Conservation (phyloP, 1,284 basidiomycete genomes). For the Austropuccinia psidii region DNA sequence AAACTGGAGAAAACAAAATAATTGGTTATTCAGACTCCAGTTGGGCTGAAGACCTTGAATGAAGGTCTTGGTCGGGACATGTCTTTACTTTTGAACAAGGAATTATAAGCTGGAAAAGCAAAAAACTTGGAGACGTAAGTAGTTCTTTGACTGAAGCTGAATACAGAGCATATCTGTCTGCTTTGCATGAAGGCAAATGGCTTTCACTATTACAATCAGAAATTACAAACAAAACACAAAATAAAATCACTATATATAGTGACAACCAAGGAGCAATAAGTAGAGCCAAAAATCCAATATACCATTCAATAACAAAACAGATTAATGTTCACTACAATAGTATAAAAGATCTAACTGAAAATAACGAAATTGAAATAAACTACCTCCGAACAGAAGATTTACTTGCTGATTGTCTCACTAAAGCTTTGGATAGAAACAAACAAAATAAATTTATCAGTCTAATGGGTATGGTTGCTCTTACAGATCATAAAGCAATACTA, state of each 20-base stretch:
- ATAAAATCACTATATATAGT: too few relatives aligned
- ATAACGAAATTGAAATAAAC: slow-evolving; percentile 2
- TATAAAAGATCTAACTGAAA: slow-evolving; percentile 6
- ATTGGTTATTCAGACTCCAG: slow-evolving; percentile 14
- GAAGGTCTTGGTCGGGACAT: too few relatives aligned
- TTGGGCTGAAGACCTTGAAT: slow-evolving; percentile 31
- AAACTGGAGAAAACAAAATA: slow-evolving; percentile 1
- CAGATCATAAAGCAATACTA: too few relatives aligned
- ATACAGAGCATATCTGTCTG: slow-evolving; percentile 7
- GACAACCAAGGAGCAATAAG: slow-evolving; percentile 16
- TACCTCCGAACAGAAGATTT: slow-evolving; percentile 5
- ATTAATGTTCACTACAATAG: not conserved
- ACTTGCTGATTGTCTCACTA: slow-evolving; percentile 23
- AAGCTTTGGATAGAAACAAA: slow-evolving; percentile 28
- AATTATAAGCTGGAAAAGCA: slow-evolving; percentile 10
- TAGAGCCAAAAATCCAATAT: slow-evolving; percentile 6
- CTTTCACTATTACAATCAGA: too few relatives aligned
- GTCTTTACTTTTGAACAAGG: too few relatives aligned
- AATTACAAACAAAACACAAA: not conserved
- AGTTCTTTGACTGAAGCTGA: slow-evolving; percentile 14
- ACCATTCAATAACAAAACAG: slow-evolving; percentile 13
- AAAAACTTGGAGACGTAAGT: slow-evolving; percentile 18
- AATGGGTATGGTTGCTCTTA: too few relatives aligned
- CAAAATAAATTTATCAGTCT: slow-evolving; percentile 19
- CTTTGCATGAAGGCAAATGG: slow-evolving; percentile 16